Evolutionary conservation across 192 early-diverging fungal genomes (phyloP), one percentile per base, ranked within the genome.

Genomic region (Entrophospora sp.): DNA sequence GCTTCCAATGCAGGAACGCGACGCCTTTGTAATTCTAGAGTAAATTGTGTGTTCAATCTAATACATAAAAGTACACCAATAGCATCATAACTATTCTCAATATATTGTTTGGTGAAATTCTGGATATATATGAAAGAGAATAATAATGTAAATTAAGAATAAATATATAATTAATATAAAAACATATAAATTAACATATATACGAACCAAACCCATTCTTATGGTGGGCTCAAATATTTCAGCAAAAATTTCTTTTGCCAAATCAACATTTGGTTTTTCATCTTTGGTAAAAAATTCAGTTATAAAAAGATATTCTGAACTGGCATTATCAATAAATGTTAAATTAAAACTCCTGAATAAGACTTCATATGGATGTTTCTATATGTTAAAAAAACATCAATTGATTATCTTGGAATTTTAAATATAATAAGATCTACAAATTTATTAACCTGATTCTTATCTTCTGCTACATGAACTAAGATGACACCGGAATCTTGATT

Each of bases 281-380:
- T 84, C 79, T 18, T 83, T 84, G 37, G 86, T 77, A 72, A 99
- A 97, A 77, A 95, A 99, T 66, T 95, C 91, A 40, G 83, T 75
- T 40, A 87, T 83, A 64, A 99, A 99, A 35, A 92, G 78, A 72
- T 97, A 97, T 75, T 99, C 96, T 8, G 91, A 89, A 45, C 87
- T 89, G 4, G 95, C 93, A 67, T 97, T 96, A 77, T 99, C 96
- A 49, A 91, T 86, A 48, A 99, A 71, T 18, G 95, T 86, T 58
- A 95, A 78, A 56, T 90, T 91, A 77, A 91, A 87, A 69, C 91
- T 94, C 70, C 95, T 87, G 71, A 97, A 96, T 1, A 98, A 78
- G 25, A 77, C 80, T 71, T 96, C 96, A 56, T 87, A 94, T n/a
- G 92, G 83, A 64, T 89, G 91, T 83, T 85, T 79, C 80, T 85